phyloP scores from a whole-genome alignment of 2,329 filamentous ascomycete genomes.

The Apiospora koreana region DNA sequence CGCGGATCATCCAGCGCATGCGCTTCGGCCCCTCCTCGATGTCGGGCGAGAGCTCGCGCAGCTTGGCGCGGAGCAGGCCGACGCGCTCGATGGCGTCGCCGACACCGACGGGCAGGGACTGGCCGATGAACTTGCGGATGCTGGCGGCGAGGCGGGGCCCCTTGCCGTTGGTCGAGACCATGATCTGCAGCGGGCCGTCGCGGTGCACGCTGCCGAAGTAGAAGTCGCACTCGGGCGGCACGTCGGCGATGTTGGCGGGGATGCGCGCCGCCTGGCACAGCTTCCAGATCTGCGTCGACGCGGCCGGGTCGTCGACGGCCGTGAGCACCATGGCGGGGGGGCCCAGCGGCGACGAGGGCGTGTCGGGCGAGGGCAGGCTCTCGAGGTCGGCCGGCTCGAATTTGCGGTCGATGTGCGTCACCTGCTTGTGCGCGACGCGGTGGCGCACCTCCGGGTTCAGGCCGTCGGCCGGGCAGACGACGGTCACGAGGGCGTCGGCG shows the following conservation, averaged over 20 bases:
- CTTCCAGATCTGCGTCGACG: conserved; percentile 90
- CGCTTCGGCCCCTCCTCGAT: conserved; percentile 77
- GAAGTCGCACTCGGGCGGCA: conserved; percentile 95
- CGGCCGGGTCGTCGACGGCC: conserved; percentile 88
- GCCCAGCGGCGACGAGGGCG: conserved; percentile 9
- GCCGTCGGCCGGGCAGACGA: conserved; percentile 77
- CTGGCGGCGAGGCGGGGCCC: conserved; percentile 88
- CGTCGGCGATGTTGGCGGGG: conserved; percentile 94
- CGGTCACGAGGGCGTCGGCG: conserved; percentile 86
- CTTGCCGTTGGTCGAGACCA: conserved; percentile 98
- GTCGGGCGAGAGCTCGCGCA: conserved; percentile 75
- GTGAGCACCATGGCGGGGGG: conserved; percentile 80
- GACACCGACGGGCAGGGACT: conserved; percentile 72
- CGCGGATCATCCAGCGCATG: conserved; percentile 94
- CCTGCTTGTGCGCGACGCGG: conserved; percentile 73
- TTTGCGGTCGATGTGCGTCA: conserved; percentile 77
- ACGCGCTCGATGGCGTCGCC: conserved; percentile 86
- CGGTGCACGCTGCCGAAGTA: conserved; percentile 97
- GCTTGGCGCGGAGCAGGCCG: conserved; percentile 74
- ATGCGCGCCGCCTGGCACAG: conserved; percentile 84
- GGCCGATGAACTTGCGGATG: conserved; percentile 80
- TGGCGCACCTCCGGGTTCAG: conserved; percentile 87
- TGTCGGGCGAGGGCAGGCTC: conserved; percentile 39
- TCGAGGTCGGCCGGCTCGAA: conserved; percentile 90
- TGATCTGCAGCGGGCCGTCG: conserved; percentile 93